Base-by-base conservation (phyloP, 345 rosid genomes). In the Citrus glauca region DNA sequence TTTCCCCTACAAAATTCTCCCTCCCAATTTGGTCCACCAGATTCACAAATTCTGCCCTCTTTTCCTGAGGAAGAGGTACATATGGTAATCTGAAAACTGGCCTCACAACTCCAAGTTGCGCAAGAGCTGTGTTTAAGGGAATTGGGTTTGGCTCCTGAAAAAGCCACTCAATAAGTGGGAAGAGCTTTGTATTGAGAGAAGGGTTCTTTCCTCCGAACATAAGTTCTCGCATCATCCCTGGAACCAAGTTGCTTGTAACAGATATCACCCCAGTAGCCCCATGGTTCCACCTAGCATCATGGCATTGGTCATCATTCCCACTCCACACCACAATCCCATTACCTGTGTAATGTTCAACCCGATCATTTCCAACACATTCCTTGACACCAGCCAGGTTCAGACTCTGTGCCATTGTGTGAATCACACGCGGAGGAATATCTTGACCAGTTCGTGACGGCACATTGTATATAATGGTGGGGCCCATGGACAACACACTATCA, bases 281-380 rank as follows among this genome's bases (percentile, higher is more conserved):
- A 42, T 87, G 80, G 80, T 80, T 86, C 95, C 94, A 93, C 78
- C 95, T 86, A 24, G 97, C 86, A 82, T 93, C 97, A 78, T 93
- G 98, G 64, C 96, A 92, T 81, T 95, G 82, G 72, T 92, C 96
- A 72, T 93, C 98, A 24, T 93, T 93, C 50, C 97, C 97, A 70
- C 90, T 91, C 98, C 98, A 92, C 67, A 92, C 97, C 22, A 90
- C 91, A 53, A 93, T 84, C 28, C 93, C 94, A 14, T 89, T 86
- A 38, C 81, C 83, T 38, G 92, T 89, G 64, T 92, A 91, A 71
- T 84, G 88, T 74, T 85, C 86, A 28, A 92, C 88, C 65, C 96
- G 85, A 57, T 87, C 87, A 80, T 93, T 84, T 4, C 98, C 97
- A 17, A 87, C 86, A 48, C 98, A 92, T 78, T 93, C 97, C 83